Conservation (phyloP, 139 green algal species). For the Chlorella sp. region DNA sequence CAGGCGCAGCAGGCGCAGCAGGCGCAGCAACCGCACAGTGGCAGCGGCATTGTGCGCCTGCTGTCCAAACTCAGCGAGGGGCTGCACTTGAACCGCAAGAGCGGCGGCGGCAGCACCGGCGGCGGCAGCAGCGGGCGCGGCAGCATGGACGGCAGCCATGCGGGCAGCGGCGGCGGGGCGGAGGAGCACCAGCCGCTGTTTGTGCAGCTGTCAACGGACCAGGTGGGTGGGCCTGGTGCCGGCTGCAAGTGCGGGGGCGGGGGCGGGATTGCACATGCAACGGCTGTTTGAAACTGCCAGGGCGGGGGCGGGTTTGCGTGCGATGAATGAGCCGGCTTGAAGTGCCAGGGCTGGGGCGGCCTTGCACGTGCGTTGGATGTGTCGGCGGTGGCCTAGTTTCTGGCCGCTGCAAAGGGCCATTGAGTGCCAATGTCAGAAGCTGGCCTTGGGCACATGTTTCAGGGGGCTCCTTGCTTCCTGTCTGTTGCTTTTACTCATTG, state of each 20-base stretch:
- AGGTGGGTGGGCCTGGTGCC: conserved; percentile 34
- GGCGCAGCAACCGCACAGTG: neutral
- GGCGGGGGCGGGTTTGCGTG: neutral
- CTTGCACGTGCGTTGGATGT: neutral
- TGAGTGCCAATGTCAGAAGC: neutral
- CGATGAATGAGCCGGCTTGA: neutral
- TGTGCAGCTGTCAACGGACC: conserved; percentile 83
- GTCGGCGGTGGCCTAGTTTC: neutral
- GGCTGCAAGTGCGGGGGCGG: neutral
- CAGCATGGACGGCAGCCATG: neutral
- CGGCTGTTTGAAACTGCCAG: neutral
- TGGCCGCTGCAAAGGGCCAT: neutral
- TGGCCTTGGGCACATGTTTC: too few relatives aligned
- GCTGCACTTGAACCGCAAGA: neutral
- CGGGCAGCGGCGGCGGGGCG: neutral
- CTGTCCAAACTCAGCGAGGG: neutral
- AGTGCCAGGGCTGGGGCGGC: neutral
- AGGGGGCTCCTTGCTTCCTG: too few relatives aligned
- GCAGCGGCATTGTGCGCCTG: neutral
- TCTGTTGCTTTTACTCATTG: too few relatives aligned
- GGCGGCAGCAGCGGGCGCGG: neutral
- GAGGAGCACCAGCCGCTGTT: conserved; percentile 54
- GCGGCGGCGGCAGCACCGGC: neutral
- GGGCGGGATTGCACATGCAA: neutral
- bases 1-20: too few relatives aligned